Base-by-base conservation (phyloP, 495 filamentous ascomycete species). In the Penicillium odoratum region DNA sequence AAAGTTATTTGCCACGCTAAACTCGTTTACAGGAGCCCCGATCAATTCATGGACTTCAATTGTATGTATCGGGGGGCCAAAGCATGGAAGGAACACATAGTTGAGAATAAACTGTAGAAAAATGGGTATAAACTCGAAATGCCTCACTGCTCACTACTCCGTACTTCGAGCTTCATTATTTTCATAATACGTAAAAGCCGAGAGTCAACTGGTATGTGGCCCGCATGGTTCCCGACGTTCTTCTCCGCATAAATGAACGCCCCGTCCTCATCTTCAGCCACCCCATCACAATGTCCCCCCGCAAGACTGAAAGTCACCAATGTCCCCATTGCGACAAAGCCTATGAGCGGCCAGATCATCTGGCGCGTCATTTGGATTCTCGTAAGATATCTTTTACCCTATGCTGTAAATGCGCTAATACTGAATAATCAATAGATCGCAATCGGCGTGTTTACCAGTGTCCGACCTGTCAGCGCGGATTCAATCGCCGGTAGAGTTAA, bases 1-100 rank as follows among this genome's bases (percentile, higher is more conserved):
- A 28, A 25, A 25, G 1, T 30, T 30, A 5, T 30, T 30, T 8
- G 15, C 7, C 30, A 16, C 38, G 15, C 7, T n/a, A 26, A 28
- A 45, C 40, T 34, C n/a, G 9, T 5, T 33, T 18, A 1, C 30
- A 62, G 63, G 59, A 74, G 63, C 45, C 70, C 73, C 1, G 69
- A 58, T 26, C 70, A 79, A 46, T 79, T 78, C 49, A 71, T 74
- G 70, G 70, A 77, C 25, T 79, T 71, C 57, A 79, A 77, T 55
- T 77, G 71, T 43, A 60, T 49, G 11, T 79, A 79, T 61, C 30
- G 51, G 4, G 74, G 75, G 7, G 74, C 72, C 7, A 47, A 60
- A 48, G 60, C 67, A 16, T 77, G 74, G 72, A 57, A 48, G 21
- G 29, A 56, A 5, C 33, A 57, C 26, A 18, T 53, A 29, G 33